Base-by-base conservation (phyloP, 176 grass and related monocot species). In the Dendrocalamus sinicus region DNA sequence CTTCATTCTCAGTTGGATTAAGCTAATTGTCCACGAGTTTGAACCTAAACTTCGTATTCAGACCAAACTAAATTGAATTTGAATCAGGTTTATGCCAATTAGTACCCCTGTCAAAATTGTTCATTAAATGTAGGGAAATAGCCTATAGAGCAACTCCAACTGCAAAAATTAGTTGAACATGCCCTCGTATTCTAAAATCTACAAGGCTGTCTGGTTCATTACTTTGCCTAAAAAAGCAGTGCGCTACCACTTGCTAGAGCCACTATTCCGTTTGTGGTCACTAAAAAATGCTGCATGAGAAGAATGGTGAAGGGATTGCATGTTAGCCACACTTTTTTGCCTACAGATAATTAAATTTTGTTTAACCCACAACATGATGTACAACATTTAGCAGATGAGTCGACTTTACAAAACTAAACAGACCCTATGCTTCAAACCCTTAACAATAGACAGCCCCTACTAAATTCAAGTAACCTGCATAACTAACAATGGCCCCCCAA, bases 1-100 rank as follows among this genome's bases (percentile, higher is more conserved):
- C 37, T 85, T 85, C 23, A 45, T 60, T 79, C 30, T 72, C 44
- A 57, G 66, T 35, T 78, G 50, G 57, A 70, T 71, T 72, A 23
- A 23, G 13, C 8, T 78, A 16, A 26, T 40, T 24, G 5, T 79
- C 13, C 64, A 62, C 9, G 32, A 22, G 26, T 9, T 63, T 2
- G 8, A 86, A 59, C 19, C 28, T 37, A 32, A 78, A 78, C 4
- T 24, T 71, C 32, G 6, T 28, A 72, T 61, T 78, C 15, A 9
- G 16, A 30, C 13, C 41, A 61, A 79, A 79, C 44, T 61, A 24
- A 66, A 66, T 55, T 22, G 39, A 57, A 87, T 73, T 53, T 81
- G 4, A 64, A 68, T 55, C 35, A 63, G 44, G 11, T 9, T 4
- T 62, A 79, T 53, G 26, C 26, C 28, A 67, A 68, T 19, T 77